Conservation (phyloP, 306 rosid species). For the Psophocarpus tetragonolobus region DNA sequence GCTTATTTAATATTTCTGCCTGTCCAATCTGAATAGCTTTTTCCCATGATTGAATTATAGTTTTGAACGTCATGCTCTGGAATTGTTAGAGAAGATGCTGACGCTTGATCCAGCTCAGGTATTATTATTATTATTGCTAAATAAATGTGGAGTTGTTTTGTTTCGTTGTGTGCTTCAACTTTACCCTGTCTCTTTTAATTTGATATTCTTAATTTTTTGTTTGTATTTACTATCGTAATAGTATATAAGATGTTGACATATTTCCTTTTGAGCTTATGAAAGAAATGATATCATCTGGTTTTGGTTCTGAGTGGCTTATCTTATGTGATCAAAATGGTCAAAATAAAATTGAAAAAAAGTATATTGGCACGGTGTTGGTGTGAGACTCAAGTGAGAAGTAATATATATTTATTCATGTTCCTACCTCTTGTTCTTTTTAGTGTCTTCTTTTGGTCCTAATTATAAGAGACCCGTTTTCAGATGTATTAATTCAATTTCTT, state of each 20-base stretch:
- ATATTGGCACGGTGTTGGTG: not conserved
- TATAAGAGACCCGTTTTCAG: too few relatives aligned
- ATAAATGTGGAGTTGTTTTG: not conserved
- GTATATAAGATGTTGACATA: not conserved
- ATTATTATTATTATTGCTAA: constrained; percentile 1
- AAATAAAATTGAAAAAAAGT: not conserved
- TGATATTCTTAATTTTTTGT: not conserved
- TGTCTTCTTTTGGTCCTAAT: too few relatives aligned
- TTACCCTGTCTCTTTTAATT: not conserved
- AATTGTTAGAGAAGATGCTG: constrained; percentile 67
- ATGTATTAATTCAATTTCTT: too few relatives aligned
- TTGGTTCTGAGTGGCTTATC: not conserved
- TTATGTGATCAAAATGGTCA: not conserved
- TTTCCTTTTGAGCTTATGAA: not conserved
- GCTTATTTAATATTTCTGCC: not conserved
- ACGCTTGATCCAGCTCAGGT: constrained; percentile 77
- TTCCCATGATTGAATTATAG: constrained; percentile 36
- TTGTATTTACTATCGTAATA: not conserved
- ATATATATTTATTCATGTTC: not conserved
- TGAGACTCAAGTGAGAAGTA: not conserved
- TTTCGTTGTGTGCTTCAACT: constrained; percentile 6
- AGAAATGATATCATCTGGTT: not conserved
- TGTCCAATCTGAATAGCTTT: not conserved
- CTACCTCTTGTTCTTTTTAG: too few relatives aligned
- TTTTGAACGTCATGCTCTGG: constrained; percentile 69